phyloP scores from a whole-genome alignment of 768 basidiomycete genomes.

The Myochromella boudieri region DNA sequence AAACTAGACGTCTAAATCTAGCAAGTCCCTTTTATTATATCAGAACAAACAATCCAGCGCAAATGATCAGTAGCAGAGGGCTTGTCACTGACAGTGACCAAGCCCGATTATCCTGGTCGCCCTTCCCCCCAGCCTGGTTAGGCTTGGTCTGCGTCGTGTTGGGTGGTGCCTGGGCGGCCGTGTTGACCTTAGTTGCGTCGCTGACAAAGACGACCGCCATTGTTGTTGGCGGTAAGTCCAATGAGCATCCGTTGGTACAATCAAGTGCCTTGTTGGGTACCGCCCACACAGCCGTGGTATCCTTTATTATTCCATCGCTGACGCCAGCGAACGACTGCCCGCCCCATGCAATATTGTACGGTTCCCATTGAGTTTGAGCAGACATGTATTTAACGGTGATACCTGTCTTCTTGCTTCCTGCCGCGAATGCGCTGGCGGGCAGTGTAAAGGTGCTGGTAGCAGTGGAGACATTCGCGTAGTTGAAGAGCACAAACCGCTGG shows the following conservation, averaged over 20 bases:
- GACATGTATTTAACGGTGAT: conserved; percentile 47
- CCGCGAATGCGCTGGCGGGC: conserved; percentile 28
- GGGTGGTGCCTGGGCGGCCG: no score
- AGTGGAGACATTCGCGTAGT: conserved; percentile 44
- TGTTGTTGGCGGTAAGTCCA: conserved; percentile 47
- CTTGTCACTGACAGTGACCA: no score
- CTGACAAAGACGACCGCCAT: conserved; percentile 43
- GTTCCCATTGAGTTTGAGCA: conserved; percentile 47
- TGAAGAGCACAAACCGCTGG: conserved; percentile 46
- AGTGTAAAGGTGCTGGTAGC: conserved; percentile 37
- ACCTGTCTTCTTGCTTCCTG: conserved; percentile 18
- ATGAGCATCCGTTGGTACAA: conserved; percentile 44
- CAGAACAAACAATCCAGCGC: no score
- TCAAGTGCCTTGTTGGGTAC: conserved; percentile 33
- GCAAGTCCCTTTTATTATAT: no score
- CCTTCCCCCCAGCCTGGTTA: no score
- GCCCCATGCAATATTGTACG: conserved; percentile 60
- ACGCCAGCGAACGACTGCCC: conserved; percentile 47
- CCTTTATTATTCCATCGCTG: conserved; percentile 36
- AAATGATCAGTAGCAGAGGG: no score
- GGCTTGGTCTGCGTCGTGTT: no score
- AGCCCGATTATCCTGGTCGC: no score
- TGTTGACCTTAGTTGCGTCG: conserved; percentile 8
- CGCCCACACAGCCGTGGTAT: conserved; percentile 31
- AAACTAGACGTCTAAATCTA: no score